A percentile compares a stretch with the other conserved stretches of the same genome.
These are phyloP conservation scores for Dittrichia graveolens DNA, from an alignment of 129 eudicot genomes.

Conservation along the genomic window DNA sequence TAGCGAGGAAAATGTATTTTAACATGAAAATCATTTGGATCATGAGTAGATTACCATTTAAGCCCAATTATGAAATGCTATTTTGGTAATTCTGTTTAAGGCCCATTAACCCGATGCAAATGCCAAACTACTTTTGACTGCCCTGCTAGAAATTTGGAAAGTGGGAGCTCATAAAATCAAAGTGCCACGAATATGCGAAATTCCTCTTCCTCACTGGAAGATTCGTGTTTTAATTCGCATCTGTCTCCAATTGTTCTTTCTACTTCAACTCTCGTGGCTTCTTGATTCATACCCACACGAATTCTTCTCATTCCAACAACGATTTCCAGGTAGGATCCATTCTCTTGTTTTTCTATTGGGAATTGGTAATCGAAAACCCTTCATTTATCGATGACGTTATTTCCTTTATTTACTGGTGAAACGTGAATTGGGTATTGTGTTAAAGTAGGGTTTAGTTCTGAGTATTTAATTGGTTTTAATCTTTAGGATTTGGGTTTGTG, in stretches of 20 bases:
- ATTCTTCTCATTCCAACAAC: constrained; percentile 3
- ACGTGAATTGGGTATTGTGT: neutral
- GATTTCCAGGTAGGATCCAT: constrained; percentile 14
- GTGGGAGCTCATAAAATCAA: constrained; percentile 16
- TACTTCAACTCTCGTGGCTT: constrained; percentile 10
- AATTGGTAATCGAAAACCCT: neutral
- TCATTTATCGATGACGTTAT: neutral
- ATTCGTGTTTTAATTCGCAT: constrained; percentile 47
- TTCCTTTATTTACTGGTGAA: neutral
- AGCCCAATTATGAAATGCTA: constrained; percentile 1
- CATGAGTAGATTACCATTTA: neutral
- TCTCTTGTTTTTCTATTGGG: neutral
- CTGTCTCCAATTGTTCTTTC: constrained; percentile 5
- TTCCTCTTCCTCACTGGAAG: constrained; percentile 29
- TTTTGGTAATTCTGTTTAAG: neutral
- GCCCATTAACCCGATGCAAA: constrained; percentile 23
- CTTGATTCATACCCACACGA: constrained; percentile 29
- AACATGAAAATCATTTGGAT: neutral
- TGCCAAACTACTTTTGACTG: neutral
- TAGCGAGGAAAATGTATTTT: too few species aligned
- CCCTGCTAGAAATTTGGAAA: constrained; percentile 30
- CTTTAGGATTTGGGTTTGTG: constrained; percentile 3
- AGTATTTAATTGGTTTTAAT: constrained; percentile 4
- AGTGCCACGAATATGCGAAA: constrained; percentile 43
- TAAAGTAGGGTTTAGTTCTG: constrained; percentile 18